Evolutionary conservation across 1,284 basidiomycete genomes (phyloP).

Genomic region (Puccinia hordei): DNA sequence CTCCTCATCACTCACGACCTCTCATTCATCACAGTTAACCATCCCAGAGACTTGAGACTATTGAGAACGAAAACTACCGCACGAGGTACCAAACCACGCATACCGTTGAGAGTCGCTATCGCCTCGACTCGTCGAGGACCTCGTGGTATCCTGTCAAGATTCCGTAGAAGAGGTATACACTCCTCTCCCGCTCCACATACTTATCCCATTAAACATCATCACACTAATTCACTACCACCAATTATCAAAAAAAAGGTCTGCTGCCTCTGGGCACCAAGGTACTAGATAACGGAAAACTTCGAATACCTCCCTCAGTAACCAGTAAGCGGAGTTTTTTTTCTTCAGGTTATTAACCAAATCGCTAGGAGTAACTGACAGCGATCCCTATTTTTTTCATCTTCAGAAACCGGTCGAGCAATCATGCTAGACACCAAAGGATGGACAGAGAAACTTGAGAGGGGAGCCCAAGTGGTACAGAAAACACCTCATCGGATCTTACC

Average conservation of each 20-base stretch:
- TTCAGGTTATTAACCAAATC: not conserved
- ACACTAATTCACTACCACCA: too few species aligned
- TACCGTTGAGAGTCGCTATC: slow-evolving; percentile 26
- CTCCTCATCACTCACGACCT: not conserved
- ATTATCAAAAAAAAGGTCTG: slow-evolving; percentile 14
- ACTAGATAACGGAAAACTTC: slow-evolving; percentile 31
- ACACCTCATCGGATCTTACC: slow-evolving; percentile 36
- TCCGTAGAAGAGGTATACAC: slow-evolving; percentile 33
- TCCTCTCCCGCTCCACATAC: not conserved
- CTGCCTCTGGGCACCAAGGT: slow-evolving; percentile 40
- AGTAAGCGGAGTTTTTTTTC: slow-evolving; percentile 1
- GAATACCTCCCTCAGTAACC: slow-evolving; percentile 40
- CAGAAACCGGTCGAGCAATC: slow-evolving; percentile 32
- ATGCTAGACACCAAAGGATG: slow-evolving; percentile 27
- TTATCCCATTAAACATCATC: not conserved
- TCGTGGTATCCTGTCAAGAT: slow-evolving; percentile 40
- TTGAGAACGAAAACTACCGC: slow-evolving; percentile 40
- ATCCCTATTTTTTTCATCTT: too few species aligned
- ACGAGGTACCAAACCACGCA: slow-evolving; percentile 29
- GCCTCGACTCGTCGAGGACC: slow-evolving; percentile 43
- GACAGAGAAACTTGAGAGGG: slow-evolving; percentile 19
- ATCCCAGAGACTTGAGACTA: slow-evolving; percentile 23
- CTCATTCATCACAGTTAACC: slow-evolving; percentile 34
- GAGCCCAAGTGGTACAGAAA: not conserved
- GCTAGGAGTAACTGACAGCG: too few species aligned